phyloP scores from a whole-genome alignment of 2,329 filamentous ascomycete species.

The Raffaelea ambrosiae region DNA sequence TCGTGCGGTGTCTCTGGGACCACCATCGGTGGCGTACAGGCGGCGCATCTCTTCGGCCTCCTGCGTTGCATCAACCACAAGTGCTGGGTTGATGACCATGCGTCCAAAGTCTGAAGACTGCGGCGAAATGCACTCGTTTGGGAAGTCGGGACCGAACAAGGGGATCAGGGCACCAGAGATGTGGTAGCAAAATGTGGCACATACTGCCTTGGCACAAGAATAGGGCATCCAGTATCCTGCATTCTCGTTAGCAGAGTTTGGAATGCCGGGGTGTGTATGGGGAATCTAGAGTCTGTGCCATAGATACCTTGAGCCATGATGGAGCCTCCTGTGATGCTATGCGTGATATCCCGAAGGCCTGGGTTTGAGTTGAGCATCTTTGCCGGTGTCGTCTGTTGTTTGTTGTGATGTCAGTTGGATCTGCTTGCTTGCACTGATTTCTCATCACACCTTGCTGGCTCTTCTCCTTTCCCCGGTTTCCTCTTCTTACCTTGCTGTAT shows the following conservation, averaged over 20 bases:
- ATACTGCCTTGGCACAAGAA: conserved; percentile 74
- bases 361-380: conserved; percentile 73
- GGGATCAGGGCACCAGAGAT: conserved; percentile 84
- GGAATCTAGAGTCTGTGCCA: background rate
- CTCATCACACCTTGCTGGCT: background rate
- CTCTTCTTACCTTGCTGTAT: conserved; percentile 68
- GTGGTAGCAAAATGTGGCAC: conserved; percentile 77
- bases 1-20: no score
- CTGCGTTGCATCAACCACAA: conserved; percentile 43
- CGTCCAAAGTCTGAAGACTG: conserved; percentile 54
- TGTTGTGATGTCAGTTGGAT: background rate
- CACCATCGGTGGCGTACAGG: conserved; percentile 3
- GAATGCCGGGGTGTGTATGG: no score
- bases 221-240: conserved; percentile 96
- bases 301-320: conserved; percentile 74
- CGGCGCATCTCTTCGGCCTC: conserved; percentile 37
- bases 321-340: conserved; percentile 90
- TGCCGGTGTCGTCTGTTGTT: conserved; percentile 70
- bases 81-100: conserved; percentile 55
- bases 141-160: conserved; percentile 79
- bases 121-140: conserved; percentile 58
- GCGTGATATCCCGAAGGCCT: conserved; percentile 79
- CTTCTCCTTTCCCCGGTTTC: background rate
- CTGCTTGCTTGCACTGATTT: background rate
- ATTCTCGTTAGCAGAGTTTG: background rate